Conservation (phyloP, 495 filamentous ascomycete species). For the Penicillium robsamsonii region DNA sequence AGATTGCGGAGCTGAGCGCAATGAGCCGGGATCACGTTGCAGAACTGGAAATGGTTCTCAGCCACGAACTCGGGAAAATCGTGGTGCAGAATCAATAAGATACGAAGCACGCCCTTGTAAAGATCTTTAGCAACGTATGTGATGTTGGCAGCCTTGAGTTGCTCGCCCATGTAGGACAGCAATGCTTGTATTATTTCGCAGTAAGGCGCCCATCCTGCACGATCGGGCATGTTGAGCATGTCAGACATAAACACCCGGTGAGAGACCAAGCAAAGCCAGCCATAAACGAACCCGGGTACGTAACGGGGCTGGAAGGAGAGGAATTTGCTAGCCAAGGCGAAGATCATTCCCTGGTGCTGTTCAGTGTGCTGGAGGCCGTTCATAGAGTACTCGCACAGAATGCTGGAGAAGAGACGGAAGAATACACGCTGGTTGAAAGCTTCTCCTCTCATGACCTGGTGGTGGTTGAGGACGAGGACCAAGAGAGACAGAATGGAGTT, state of each 20-base stretch:
- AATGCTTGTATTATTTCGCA: constrained; percentile 72
- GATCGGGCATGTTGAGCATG: constrained; percentile 67
- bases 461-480: constrained; percentile 77
- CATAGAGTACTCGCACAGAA: constrained; percentile 67
- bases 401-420: constrained; percentile 83
- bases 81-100: constrained; percentile 82
- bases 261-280: constrained; percentile 76
- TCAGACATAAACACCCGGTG: constrained; percentile 86
- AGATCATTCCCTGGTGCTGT: constrained; percentile 66
- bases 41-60: constrained; percentile 80
- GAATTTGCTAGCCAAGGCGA: constrained; percentile 72
- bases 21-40: constrained; percentile 79
- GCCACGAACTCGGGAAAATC: constrained; percentile 93
- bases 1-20: constrained; percentile 88
- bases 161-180: constrained; percentile 71
- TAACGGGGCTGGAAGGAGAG: constrained; percentile 70
- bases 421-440: constrained; percentile 85
- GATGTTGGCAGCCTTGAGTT: constrained; percentile 72
- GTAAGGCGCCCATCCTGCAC: constrained; percentile 71
- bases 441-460: constrained; percentile 78
- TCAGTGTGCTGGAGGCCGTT: constrained; percentile 47
- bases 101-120: constrained; percentile 78
- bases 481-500: constrained; percentile 72
- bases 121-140: constrained; percentile 70
- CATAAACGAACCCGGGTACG: constrained; percentile 78